These are phyloP conservation scores for Aegilops longissima DNA, from an alignment of 176 grass and related monocot genomes.

Conservation along the genomic window DNA sequence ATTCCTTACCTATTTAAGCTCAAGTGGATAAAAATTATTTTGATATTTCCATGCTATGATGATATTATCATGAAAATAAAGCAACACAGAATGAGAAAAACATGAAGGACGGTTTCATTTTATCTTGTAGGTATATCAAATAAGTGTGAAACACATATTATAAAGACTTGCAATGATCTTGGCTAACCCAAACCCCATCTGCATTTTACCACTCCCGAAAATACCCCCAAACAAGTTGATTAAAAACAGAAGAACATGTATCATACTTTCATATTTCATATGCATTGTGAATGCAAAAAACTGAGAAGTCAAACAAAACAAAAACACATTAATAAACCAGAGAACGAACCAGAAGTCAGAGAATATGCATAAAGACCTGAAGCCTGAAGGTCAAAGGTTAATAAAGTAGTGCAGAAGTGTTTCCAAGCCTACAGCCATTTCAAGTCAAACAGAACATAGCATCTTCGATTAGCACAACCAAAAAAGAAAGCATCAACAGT, in stretches of 20 bases:
- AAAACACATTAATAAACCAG: not conserved
- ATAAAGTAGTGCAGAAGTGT: constrained; percentile 18
- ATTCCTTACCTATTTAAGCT: not conserved
- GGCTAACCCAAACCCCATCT: not conserved
- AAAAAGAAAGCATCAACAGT: constrained; percentile 26
- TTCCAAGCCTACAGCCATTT: constrained; percentile 12
- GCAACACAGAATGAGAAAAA: not conserved
- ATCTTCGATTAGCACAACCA: constrained; percentile 34
- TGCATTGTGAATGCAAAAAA: constrained; percentile 10
- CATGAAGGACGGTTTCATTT: not conserved
- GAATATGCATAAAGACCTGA: constrained; percentile 33
- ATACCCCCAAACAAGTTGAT: constrained; percentile 3
- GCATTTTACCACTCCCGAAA: not conserved
- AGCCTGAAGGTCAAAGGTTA: constrained; percentile 25
- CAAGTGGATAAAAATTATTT: not conserved
- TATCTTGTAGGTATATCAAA: not conserved
- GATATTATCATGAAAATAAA: constrained; percentile 11
- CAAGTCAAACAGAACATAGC: constrained; percentile 22
- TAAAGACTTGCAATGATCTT: not conserved
- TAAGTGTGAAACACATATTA: not conserved
- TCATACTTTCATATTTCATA: not conserved
- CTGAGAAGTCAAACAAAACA: constrained; percentile 26
- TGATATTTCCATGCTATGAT: not conserved
- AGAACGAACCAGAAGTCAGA: constrained; percentile 31
- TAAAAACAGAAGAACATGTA: constrained; percentile 1